Evolutionary conservation across 2,329 filamentous ascomycete genomes (phyloP).

Genomic region (Monilinia vaccinii-corymbosi): DNA sequence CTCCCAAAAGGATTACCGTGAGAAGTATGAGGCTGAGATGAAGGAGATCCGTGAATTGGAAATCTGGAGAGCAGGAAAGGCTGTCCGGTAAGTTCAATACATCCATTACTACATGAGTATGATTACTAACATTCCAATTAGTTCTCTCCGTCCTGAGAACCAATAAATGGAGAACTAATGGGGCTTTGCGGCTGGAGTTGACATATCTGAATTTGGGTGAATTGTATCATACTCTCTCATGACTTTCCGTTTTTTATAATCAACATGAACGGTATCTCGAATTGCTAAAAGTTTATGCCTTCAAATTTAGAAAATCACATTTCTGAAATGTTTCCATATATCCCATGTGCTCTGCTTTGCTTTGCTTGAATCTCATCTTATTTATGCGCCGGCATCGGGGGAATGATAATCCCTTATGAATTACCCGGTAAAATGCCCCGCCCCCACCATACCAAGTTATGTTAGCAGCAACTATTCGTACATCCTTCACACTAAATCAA

Average conservation of each 20-base stretch:
- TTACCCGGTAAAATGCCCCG: slow-evolving; percentile 5
- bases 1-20: slow-evolving; percentile 86
- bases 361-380: neutral
- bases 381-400: neutral
- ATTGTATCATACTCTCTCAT: slow-evolving; percentile 30
- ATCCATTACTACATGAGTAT: neutral
- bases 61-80: slow-evolving; percentile 99
- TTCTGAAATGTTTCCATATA: neutral
- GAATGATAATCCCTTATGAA: neutral
- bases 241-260: slow-evolving; percentile 15
- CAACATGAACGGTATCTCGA: slow-evolving; percentile 26
- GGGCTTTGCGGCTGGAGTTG: slow-evolving; percentile 11
- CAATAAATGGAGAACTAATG: slow-evolving; percentile 45
- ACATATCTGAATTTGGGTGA: slow-evolving; percentile 26
- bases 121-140: slow-evolving; percentile 28
- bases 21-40: slow-evolving; percentile 97
- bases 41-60: slow-evolving; percentile 95
- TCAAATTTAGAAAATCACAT: slow-evolving; percentile 8
- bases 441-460: neutral
- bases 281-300: slow-evolving; percentile 28
- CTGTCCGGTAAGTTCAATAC: slow-evolving; percentile 60
- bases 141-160: slow-evolving; percentile 78
- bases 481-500: neutral
- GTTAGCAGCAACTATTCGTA: neutral
- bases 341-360: neutral